phyloP scores from a whole-genome alignment of 2,329 filamentous ascomycete species.

The Ophiostoma ulmi region DNA sequence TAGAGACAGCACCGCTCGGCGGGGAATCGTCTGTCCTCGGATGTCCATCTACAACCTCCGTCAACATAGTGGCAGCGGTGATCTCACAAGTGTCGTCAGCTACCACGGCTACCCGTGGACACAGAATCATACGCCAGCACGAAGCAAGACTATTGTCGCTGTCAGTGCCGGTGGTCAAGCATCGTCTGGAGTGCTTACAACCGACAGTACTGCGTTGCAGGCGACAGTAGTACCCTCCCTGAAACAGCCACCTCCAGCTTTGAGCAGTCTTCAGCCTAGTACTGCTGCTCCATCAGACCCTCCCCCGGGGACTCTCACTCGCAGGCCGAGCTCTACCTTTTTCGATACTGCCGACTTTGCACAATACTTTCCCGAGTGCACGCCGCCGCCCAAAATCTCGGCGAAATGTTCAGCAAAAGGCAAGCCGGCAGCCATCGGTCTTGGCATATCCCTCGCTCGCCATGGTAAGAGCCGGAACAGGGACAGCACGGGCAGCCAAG shows the following conservation, averaged over 20 bases:
- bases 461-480: background rate
- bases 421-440: background rate
- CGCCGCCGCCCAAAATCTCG: background rate
- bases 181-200: background rate
- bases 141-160: background rate
- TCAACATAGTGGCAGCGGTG: background rate
- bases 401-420: background rate
- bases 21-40: background rate
- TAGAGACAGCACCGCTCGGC: background rate
- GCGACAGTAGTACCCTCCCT: background rate
- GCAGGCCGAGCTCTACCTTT: background rate
- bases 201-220: background rate
- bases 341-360: background rate
- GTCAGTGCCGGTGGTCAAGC: too few species aligned
- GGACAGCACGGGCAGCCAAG: background rate
- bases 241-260: background rate
- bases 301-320: background rate
- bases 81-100: background rate
- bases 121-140: background rate
- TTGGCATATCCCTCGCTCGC: background rate
- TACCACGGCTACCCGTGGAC: background rate
- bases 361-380: background rate
- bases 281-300: background rate
- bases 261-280: background rate
- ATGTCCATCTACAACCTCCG: background rate